phyloP scores from a whole-genome alignment of 2,329 filamentous ascomycete species.

The Aureobasidium namibiae region DNA sequence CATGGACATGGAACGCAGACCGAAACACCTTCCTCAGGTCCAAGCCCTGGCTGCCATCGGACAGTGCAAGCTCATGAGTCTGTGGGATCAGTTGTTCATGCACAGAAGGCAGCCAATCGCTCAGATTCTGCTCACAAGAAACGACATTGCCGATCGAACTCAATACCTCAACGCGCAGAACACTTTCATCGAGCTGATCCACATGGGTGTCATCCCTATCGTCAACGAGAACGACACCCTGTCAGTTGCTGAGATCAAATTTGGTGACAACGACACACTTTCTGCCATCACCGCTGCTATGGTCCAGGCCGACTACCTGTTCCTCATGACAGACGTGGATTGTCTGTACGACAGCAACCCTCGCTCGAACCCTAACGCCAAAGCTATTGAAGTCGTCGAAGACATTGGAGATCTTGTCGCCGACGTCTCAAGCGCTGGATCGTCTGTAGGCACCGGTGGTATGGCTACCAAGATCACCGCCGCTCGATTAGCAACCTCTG shows the following conservation, averaged over 20 bases:
- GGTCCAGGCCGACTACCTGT: slow-evolving; percentile 93
- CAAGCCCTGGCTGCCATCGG: slow-evolving; percentile 95
- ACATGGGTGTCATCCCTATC: slow-evolving; percentile 95
- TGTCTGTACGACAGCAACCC: slow-evolving; percentile 97
- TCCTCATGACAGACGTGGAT: slow-evolving; percentile 98
- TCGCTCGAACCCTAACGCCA: slow-evolving; percentile 71
- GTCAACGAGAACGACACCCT: slow-evolving; percentile 98
- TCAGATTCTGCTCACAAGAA: slow-evolving; percentile 87
- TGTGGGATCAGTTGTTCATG: slow-evolving; percentile 89
- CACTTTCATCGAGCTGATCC: slow-evolving; percentile 79
- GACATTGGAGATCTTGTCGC: slow-evolving; percentile 76
- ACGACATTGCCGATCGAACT: slow-evolving; percentile 91
- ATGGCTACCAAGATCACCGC: slow-evolving; percentile 98
- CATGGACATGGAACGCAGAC: slow-evolving; percentile 80
- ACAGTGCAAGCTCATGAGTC: slow-evolving; percentile 86
- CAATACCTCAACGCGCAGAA: slow-evolving; percentile 97
- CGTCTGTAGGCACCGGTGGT: slow-evolving; percentile 81
- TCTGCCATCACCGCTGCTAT: slow-evolving; percentile 95
- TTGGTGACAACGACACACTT: slow-evolving; percentile 96
- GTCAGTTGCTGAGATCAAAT: slow-evolving; percentile 97
- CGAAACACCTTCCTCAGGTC: slow-evolving; percentile 81
- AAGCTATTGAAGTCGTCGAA: slow-evolving; percentile 84
- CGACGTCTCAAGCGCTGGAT: slow-evolving; percentile 86
- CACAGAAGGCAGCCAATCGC: slow-evolving; percentile 86
- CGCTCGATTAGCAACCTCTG: slow-evolving; percentile 82